These are phyloP conservation scores for Xerocomellus intermedius DNA, from an alignment of 768 basidiomycete species.

Conservation along the genomic window DNA sequence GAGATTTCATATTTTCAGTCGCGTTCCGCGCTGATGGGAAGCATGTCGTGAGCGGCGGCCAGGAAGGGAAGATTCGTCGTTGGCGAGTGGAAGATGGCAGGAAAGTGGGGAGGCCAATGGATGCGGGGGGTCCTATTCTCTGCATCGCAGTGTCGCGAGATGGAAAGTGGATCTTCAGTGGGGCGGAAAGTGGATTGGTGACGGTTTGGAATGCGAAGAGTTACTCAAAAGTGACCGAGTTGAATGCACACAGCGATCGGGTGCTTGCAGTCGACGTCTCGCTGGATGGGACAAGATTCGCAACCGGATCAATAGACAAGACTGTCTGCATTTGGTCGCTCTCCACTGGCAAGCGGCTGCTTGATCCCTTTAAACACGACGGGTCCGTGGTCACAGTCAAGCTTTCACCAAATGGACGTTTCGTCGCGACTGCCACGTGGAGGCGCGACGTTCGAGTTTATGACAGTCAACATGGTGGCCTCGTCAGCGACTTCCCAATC, in stretches of 20 bases:
- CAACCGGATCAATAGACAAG: not conserved
- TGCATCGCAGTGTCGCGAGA: not conserved
- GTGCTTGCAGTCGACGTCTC: slow-evolving; percentile 4
- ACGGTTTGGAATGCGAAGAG: slow-evolving; percentile 3
- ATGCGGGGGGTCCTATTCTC: not conserved
- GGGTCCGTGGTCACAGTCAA: too few relatives aligned
- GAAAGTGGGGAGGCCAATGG: slow-evolving; percentile 1
- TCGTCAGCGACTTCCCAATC: too few relatives aligned
- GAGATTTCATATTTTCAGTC: not conserved
- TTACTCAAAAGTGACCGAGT: not conserved
- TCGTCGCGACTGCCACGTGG: too few relatives aligned
- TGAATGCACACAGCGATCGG: not conserved
- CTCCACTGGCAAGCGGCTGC: not conserved
- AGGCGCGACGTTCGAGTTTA: too few relatives aligned
- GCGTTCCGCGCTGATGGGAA: not conserved
- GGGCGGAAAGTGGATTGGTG: not conserved
- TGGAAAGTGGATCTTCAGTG: slow-evolving; percentile 1
- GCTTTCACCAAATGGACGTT: too few relatives aligned
- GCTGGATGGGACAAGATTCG: not conserved
- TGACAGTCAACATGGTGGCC: too few relatives aligned
- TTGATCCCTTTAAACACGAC: not conserved
- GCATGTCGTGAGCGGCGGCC: not conserved
- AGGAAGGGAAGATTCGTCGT: not conserved
- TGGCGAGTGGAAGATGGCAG: not conserved
- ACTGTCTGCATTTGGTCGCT: too few relatives aligned